Evolutionary conservation across 805 yeast genomes (phyloP).

Genomic region (Ascoidea rubescens): DNA sequence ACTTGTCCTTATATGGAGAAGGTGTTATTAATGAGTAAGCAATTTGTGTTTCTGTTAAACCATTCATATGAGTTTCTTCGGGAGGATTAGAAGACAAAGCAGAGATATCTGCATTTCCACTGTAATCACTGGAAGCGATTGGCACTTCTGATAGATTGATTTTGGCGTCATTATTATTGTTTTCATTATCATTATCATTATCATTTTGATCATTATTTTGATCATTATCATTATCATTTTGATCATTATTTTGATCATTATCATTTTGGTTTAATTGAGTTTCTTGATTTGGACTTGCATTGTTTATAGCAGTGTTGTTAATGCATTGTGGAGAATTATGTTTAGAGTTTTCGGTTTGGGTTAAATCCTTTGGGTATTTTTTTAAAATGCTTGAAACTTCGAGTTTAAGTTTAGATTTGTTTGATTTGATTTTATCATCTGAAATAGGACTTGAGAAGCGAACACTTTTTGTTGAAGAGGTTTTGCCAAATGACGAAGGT

Average conservation of each 20-base stretch:
- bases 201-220: neutral
- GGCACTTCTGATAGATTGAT: neutral
- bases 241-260: neutral
- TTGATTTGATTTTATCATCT: neutral
- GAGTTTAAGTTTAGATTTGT: too few relatives aligned
- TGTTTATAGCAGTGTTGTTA: too few relatives aligned
- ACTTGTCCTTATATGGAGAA: neutral
- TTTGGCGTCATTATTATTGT: neutral
- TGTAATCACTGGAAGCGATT: neutral
- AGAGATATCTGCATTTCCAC: neutral
- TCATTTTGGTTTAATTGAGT: neutral
- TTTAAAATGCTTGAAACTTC: too few relatives aligned
- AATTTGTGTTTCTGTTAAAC: neutral
- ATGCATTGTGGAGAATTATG: too few relatives aligned
- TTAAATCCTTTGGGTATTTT: too few relatives aligned
- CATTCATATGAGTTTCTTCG: neutral
- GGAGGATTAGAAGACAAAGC: neutral
- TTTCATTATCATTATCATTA: too few relatives aligned
- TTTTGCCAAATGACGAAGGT: neutral
- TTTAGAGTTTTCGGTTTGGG: too few relatives aligned
- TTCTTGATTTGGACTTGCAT: too few relatives aligned
- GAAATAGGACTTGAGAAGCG: neutral
- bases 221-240: neutral
- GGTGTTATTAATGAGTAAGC: neutral
- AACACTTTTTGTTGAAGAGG: neutral